Percentiles rank a stretch among this genome's conserved stretches.
Conservation (phyloP, 306 rosid species). For the Prosopis cineraria region DNA sequence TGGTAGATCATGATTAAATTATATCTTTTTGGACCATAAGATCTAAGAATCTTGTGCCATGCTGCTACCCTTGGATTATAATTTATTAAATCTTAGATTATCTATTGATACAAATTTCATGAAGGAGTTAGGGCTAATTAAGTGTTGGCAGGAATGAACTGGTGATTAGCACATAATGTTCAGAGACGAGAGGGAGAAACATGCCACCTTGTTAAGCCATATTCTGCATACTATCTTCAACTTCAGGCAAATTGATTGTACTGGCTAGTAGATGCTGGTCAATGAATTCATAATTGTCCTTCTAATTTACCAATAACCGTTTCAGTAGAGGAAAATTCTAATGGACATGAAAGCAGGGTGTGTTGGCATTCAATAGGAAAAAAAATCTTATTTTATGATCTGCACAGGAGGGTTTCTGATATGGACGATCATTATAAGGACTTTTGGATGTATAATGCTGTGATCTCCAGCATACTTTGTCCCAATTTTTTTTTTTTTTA, state of each 20-base stretch:
- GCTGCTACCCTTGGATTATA: background rate
- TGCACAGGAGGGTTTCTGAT: slow-evolving; percentile 47
- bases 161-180: background rate
- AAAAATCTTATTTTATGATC: slow-evolving; percentile 52
- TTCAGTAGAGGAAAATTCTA: slow-evolving; percentile 55
- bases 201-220: slow-evolving; percentile 50
- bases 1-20: slow-evolving; percentile 33
- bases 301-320: slow-evolving; percentile 48
- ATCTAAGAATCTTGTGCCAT: background rate
- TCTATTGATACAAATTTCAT: background rate
- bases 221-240: slow-evolving; percentile 51
- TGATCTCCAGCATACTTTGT: slow-evolving; percentile 15
- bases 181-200: slow-evolving; percentile 48
- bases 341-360: slow-evolving; percentile 80
- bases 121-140: background rate
- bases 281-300: slow-evolving; percentile 44
- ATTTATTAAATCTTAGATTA: background rate
- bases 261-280: slow-evolving; percentile 41
- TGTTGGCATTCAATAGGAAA: slow-evolving; percentile 38
- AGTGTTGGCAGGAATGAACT: background rate
- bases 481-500: no score
- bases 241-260: slow-evolving; percentile 59
- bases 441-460: background rate
- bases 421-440: slow-evolving; percentile 38
- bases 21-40: background rate